Conservation (phyloP, 2,329 filamentous ascomycete species). For the Sarocladium kiliense region DNA sequence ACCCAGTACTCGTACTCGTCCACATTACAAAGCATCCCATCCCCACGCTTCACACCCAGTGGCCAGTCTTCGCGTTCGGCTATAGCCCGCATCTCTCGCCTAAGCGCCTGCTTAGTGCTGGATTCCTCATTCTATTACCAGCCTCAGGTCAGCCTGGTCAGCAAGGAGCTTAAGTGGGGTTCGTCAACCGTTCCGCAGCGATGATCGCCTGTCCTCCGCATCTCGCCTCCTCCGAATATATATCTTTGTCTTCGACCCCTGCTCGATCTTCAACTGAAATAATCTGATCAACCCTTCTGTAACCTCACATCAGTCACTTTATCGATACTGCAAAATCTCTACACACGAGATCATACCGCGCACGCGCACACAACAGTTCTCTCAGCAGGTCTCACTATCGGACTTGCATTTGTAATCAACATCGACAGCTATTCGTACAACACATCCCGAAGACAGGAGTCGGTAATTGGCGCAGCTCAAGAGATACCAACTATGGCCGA, state of each 20-base stretch:
- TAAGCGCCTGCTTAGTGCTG: not conserved
- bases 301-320: not conserved
- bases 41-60: not conserved
- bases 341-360: not conserved
- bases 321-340: not conserved
- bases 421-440: not conserved
- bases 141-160: not conserved
- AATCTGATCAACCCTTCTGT: not conserved
- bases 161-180: not conserved
- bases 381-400: not conserved
- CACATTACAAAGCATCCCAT: slow-evolving; percentile 8
- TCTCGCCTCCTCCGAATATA: slow-evolving; percentile 1
- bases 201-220: not conserved
- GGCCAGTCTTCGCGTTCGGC: not conserved
- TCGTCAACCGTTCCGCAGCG: not conserved
- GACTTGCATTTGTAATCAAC: not conserved
- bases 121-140: not conserved
- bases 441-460: too few relatives aligned
- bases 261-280: not conserved
- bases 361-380: too few relatives aligned
- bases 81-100: not conserved
- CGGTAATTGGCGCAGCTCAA: too few relatives aligned
- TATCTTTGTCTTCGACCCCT: not conserved
- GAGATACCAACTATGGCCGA: not conserved
- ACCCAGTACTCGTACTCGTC: not conserved